Percentiles rank a stretch among this genome's conserved stretches.
These are phyloP conservation scores for Amoebophrya sp. DNA, from an alignment of 169 alveolate genomes.

Conservation along the genomic window DNA sequence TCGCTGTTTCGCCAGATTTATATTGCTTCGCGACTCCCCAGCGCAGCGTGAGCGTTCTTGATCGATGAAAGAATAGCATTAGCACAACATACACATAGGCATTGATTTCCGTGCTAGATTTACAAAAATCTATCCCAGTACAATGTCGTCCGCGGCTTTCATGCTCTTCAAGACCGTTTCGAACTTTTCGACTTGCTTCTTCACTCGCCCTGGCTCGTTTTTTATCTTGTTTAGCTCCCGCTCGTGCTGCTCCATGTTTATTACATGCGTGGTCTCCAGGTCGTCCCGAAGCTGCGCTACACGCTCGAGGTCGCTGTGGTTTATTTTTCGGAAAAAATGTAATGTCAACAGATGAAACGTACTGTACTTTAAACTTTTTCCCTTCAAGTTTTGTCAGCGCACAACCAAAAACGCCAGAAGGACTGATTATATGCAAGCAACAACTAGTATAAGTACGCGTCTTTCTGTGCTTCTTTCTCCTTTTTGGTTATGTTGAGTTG, in stretches of 20 bases:
- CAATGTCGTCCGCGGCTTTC: not conserved
- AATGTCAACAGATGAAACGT: too few relatives aligned
- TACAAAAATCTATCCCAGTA: not conserved
- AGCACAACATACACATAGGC: too few relatives aligned
- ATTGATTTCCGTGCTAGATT: not conserved
- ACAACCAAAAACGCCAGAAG: too few relatives aligned
- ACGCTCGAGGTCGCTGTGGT: not conserved
- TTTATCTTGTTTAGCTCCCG: conserved; percentile 9
- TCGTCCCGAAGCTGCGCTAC: not conserved
- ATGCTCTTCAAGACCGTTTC: not conserved
- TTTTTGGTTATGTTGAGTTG: not conserved
- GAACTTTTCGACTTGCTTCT: conserved; percentile 13
- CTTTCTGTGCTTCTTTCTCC: not conserved
- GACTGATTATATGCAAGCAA: too few relatives aligned
- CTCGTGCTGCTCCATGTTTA: not conserved
- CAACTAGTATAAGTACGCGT: not conserved
- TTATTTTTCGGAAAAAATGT: too few relatives aligned
- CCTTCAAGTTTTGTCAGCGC: too few relatives aligned
- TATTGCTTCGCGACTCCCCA: too few relatives aligned
- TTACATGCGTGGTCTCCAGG: not conserved
- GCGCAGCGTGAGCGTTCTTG: too few relatives aligned
- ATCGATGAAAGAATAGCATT: too few relatives aligned
- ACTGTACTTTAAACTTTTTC: too few relatives aligned
- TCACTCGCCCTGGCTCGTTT: conserved; percentile 1
- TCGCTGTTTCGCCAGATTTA: too few relatives aligned